These are phyloP conservation scores for Colletotrichum shisoi DNA, from an alignment of 2,329 filamentous ascomycete genomes.

Conservation along the genomic window DNA sequence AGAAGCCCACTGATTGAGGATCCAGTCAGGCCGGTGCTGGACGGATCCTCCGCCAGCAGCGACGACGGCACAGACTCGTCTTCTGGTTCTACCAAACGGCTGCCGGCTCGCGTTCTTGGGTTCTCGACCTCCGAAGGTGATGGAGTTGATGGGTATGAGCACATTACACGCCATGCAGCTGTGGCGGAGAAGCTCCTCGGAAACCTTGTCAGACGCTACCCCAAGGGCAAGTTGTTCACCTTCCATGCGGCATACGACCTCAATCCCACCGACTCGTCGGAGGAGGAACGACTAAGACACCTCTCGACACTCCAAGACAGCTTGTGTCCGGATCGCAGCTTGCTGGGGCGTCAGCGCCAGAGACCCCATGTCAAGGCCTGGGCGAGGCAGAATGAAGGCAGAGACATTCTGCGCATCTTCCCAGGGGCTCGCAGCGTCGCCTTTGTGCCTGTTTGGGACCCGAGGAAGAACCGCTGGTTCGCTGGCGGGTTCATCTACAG, in stretches of 20 bases:
- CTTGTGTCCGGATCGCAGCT: background rate
- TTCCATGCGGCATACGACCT: conserved; percentile 44
- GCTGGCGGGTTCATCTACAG: conserved; percentile 48
- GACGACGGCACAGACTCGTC: background rate
- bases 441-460: conserved; percentile 47
- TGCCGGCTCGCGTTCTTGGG: conserved; percentile 39
- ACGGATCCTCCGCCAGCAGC: background rate
- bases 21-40: background rate
- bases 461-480: conserved; percentile 47
- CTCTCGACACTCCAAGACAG: background rate
- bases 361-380: background rate
- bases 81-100: background rate
- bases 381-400: conserved; percentile 19
- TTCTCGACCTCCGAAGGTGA: conserved; percentile 38
- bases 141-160: conserved; percentile 16
- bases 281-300: background rate
- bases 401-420: conserved; percentile 6
- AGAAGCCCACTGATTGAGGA: background rate
- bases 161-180: conserved; percentile 2
- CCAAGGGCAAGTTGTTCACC: conserved; percentile 48
- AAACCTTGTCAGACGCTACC: conserved; percentile 47
- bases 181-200: conserved; percentile 46
- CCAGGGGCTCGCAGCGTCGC: conserved; percentile 44
- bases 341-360: background rate
- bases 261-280: conserved; percentile 38